Conservation (phyloP, 2,329 filamentous ascomycete species). For the Hypoxylon sp. region DNA sequence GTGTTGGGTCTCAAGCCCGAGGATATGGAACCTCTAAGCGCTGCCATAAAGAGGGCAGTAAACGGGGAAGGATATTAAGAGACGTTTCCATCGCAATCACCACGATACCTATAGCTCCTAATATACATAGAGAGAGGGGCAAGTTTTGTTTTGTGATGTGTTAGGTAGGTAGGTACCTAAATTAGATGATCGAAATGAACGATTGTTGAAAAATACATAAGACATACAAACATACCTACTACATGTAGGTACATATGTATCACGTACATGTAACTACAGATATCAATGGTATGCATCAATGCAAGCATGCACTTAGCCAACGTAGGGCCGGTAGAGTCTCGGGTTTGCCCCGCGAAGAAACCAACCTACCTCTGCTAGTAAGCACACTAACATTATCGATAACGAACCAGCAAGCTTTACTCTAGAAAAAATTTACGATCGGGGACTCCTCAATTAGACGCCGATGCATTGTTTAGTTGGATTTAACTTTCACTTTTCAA, state of each 20-base stretch:
- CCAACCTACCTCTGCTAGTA: not conserved
- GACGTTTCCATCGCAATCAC: not conserved
- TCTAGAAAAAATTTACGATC: slow-evolving; percentile 28
- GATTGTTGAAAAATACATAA: too few relatives aligned
- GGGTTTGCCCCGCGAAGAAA: slow-evolving; percentile 6
- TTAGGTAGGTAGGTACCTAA: too few relatives aligned
- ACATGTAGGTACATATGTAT: too few relatives aligned
- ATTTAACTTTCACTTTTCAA: slow-evolving; percentile 2
- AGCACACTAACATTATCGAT: slow-evolving; percentile 21
- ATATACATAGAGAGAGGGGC: not conserved
- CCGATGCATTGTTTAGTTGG: slow-evolving; percentile 23
- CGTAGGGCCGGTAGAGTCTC: not conserved
- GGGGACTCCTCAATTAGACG: slow-evolving; percentile 23
- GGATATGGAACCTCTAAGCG: slow-evolving; percentile 67
- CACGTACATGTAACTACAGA: too few relatives aligned
- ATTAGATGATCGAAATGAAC: too few relatives aligned
- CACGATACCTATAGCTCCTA: too few relatives aligned
- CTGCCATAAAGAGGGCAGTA: slow-evolving; percentile 58
- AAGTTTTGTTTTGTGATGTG: too few relatives aligned
- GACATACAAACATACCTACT: too few relatives aligned
- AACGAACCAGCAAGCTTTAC: not conserved
- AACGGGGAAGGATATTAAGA: slow-evolving; percentile 39
- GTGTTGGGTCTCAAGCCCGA: slow-evolving; percentile 65
- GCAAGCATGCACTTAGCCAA: not conserved
- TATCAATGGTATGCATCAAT: not conserved